Evolutionary conservation across 352 stramenopile species (phyloP).

Genomic region (Pythium volutum): DNA sequence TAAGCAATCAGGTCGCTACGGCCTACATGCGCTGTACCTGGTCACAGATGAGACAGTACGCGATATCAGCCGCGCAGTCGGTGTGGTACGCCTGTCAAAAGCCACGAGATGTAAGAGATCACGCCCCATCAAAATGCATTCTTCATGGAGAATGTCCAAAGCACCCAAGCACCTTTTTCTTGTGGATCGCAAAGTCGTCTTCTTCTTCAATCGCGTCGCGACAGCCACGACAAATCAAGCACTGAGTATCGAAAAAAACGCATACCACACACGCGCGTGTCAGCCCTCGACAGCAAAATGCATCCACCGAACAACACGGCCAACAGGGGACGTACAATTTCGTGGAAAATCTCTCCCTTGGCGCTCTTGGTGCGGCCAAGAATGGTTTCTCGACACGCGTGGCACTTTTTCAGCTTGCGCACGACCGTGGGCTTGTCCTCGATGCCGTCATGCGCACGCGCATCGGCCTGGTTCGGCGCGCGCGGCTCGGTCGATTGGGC

Average conservation of each 20-base stretch:
- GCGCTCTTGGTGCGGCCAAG: slow-evolving; percentile 71
- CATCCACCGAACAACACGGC: background rate
- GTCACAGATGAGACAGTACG: slow-evolving; percentile 68
- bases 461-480: slow-evolving; percentile 34
- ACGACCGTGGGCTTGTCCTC: slow-evolving; percentile 67
- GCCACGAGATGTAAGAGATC: background rate
- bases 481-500: background rate
- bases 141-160: too few species aligned
- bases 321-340: slow-evolving; percentile 45
- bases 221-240: slow-evolving; percentile 69
- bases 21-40: slow-evolving; percentile 32
- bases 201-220: slow-evolving; percentile 75
- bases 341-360: slow-evolving; percentile 81
- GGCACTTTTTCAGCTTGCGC: slow-evolving; percentile 73
- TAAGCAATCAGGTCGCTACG: background rate
- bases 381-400: slow-evolving; percentile 81
- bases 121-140: background rate
- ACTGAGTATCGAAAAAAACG: slow-evolving; percentile 33
- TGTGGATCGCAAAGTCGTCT: slow-evolving; percentile 75
- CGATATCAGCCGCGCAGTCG: slow-evolving; percentile 65
- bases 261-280: background rate
- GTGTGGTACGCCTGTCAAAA: slow-evolving; percentile 54
- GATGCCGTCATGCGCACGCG: slow-evolving; percentile 45
- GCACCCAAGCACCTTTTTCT: slow-evolving; percentile 56
- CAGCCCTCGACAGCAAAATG: background rate